Evolutionary conservation across 2,329 filamentous ascomycete genomes (phyloP).

Genomic region (Colletotrichum trifolii): DNA sequence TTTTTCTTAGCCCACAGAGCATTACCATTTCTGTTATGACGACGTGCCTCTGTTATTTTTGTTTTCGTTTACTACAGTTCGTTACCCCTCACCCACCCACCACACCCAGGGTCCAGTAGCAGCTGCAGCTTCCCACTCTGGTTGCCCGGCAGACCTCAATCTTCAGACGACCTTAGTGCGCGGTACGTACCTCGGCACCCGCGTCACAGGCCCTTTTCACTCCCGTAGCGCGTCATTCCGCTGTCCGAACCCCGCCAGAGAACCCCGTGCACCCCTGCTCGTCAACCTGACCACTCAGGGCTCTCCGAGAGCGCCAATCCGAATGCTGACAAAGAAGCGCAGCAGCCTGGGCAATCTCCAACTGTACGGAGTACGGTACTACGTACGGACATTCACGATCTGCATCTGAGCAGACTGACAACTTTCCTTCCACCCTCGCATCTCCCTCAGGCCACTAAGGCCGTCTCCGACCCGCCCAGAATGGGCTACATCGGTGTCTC

Average conservation of each 20-base stretch:
- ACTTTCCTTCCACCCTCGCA: not conserved
- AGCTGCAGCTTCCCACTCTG: not conserved
- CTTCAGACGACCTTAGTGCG: constrained; percentile 9
- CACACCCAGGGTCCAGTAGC: too few species aligned
- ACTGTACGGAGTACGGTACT: not conserved
- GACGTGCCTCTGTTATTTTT: constrained; percentile 21
- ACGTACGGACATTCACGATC: not conserved
- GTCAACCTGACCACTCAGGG: constrained; percentile 14
- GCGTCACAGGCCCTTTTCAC: not conserved
- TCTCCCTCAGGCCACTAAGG: not conserved
- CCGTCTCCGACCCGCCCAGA: not conserved
- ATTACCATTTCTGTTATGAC: constrained; percentile 10
- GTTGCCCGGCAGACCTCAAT: constrained; percentile 21
- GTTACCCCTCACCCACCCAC: too few species aligned
- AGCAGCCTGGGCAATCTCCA: constrained; percentile 6
- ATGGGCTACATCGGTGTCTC: constrained; percentile 70
- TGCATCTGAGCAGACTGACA: not conserved
- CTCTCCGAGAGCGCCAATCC: not conserved
- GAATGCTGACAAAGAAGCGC: constrained; percentile 9
- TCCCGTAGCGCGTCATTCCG: constrained; percentile 29
- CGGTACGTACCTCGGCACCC: constrained; percentile 17
- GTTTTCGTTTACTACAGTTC: not conserved
- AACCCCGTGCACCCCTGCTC: constrained; percentile 16
- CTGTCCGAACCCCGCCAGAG: constrained; percentile 29
- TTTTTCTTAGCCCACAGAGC: not conserved